These are phyloP conservation scores for Rubus idaeus DNA, from an alignment of 306 rosid genomes.

Conservation along the genomic window DNA sequence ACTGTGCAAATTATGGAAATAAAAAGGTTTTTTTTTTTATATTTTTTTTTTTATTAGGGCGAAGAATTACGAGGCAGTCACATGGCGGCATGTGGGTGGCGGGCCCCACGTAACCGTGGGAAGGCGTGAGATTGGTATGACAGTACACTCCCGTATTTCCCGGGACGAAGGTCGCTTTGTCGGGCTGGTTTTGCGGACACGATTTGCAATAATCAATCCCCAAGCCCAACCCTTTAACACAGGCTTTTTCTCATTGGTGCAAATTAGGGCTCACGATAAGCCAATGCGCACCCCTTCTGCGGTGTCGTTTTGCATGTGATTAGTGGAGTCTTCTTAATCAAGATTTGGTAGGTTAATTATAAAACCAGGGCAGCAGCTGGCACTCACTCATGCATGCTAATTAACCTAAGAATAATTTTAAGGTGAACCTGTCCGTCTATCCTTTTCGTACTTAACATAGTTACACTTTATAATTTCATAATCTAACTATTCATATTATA, in stretches of 20 bases:
- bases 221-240: background rate
- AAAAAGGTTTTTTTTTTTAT: too few species aligned
- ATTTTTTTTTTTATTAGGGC: background rate
- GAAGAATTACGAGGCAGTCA: slow-evolving; percentile 33
- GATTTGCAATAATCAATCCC: background rate
- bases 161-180: slow-evolving; percentile 56
- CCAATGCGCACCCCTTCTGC: background rate
- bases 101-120: slow-evolving; percentile 44
- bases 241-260: background rate
- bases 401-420: too few species aligned
- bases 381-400: slow-evolving; percentile 29
- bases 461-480: too few species aligned
- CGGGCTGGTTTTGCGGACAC: slow-evolving; percentile 32
- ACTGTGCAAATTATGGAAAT: background rate
- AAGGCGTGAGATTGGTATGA: slow-evolving; percentile 14
- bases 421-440: too few species aligned
- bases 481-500: too few species aligned
- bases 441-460: too few species aligned
- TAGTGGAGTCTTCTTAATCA: background rate
- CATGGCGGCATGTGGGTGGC: slow-evolving; percentile 57
- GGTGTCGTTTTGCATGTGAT: background rate
- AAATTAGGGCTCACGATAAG: background rate
- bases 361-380: slow-evolving; percentile 44
- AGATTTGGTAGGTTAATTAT: background rate
- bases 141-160: slow-evolving; percentile 49